phyloP scores from a whole-genome alignment of 441 rosid genomes.

The Pelargonium myrrhifolium region DNA sequence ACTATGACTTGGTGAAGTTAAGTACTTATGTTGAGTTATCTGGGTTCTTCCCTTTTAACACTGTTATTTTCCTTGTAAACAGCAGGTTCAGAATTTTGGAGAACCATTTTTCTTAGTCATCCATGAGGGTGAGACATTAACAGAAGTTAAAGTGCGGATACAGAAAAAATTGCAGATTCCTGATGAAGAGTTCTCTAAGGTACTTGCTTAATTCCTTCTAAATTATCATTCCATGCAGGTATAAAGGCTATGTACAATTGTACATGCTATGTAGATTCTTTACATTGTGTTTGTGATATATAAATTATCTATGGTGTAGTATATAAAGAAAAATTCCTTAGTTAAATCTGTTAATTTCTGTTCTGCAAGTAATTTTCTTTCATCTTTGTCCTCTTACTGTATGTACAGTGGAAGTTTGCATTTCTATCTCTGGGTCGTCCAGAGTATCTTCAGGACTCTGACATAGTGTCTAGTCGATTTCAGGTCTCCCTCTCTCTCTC shows the following conservation, averaged over 20 bases:
- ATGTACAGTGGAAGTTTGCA: slow-evolving; percentile 24
- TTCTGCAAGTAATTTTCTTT: too few species aligned
- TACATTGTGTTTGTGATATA: not conserved
- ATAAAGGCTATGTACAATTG: not conserved
- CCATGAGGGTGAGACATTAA: slow-evolving; percentile 56
- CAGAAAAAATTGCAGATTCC: slow-evolving; percentile 63
- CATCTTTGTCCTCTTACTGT: too few species aligned
- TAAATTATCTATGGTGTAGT: not conserved
- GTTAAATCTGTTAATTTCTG: not conserved
- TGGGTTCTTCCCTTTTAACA: not conserved
- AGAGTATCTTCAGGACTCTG: slow-evolving; percentile 58
- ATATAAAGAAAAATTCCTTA: too few species aligned
- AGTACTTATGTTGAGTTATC: not conserved
- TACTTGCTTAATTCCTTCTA: slow-evolving; percentile 16
- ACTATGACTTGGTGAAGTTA: not conserved
- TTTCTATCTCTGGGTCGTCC: slow-evolving; percentile 57
- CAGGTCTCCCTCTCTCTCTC: slow-evolving; percentile 23
- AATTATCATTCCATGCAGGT: not conserved
- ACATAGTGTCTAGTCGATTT: slow-evolving; percentile 49
- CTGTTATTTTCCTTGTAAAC: slow-evolving; percentile 2
- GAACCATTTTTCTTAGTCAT: slow-evolving; percentile 65
- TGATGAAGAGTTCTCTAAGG: slow-evolving; percentile 61
- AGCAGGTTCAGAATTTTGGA: slow-evolving; percentile 62
- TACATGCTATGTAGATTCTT: not conserved
- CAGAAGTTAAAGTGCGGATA: slow-evolving; percentile 51